Evolutionary conservation across 331 rosid species (phyloP).

Genomic region (Ulmus americana): DNA sequence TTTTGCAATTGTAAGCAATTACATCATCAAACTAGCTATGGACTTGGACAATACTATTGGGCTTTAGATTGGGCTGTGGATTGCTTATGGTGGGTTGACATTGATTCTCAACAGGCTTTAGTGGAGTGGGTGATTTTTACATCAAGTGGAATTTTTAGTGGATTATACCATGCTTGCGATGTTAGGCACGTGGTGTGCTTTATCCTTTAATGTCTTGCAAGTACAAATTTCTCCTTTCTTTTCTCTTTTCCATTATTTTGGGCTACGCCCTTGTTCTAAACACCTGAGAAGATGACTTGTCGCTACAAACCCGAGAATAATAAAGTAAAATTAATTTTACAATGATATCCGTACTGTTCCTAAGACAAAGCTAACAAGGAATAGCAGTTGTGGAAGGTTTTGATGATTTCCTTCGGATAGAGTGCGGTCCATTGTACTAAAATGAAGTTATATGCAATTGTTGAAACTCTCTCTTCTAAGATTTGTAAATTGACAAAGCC

Average conservation of each 20-base stretch:
- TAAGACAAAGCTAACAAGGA: background rate
- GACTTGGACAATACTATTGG: too few relatives aligned
- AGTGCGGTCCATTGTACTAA: slow-evolving; percentile 2
- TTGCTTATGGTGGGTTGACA: too few relatives aligned
- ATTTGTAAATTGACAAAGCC: background rate
- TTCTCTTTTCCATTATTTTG: background rate
- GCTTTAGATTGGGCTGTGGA: too few relatives aligned
- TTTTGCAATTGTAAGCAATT: too few relatives aligned
- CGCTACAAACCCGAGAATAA: background rate
- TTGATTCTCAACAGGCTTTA: slow-evolving; percentile 44
- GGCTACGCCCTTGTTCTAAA: background rate
- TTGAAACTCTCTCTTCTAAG: background rate
- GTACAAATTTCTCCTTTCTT: slow-evolving; percentile 33
- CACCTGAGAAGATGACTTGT: background rate
- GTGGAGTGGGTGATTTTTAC: slow-evolving; percentile 86
- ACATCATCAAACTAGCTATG: too few relatives aligned
- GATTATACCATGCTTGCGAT: slow-evolving; percentile 88
- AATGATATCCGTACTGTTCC: background rate
- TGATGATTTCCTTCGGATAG: background rate
- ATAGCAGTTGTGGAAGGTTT: background rate
- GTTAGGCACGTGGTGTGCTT: slow-evolving; percentile 92
- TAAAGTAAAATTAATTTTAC: background rate
- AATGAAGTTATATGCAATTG: background rate
- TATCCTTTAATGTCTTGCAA: slow-evolving; percentile 66
- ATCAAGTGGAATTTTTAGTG: slow-evolving; percentile 83